These are phyloP conservation scores for Suillus hirtellus DNA, from an alignment of 768 basidiomycete genomes.

Conservation along the genomic window DNA sequence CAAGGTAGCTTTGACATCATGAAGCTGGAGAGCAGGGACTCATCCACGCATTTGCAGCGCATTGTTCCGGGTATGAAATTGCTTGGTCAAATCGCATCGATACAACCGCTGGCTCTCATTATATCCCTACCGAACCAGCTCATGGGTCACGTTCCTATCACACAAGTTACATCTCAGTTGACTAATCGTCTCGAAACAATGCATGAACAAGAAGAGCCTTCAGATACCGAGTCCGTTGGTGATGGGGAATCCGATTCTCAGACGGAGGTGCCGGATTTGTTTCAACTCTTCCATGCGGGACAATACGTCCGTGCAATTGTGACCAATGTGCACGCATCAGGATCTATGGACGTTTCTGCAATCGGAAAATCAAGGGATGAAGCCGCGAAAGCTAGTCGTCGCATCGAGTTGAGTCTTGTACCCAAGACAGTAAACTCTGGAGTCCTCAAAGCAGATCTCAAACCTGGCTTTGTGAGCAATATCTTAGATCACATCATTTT, in stretches of 20 bases:
- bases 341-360: constrained; percentile 57
- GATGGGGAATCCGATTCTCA: constrained; percentile 42
- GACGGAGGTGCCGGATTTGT: constrained; percentile 61
- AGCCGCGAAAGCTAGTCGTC: constrained; percentile 62
- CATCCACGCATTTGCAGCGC: constrained; percentile 47
- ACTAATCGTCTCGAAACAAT: constrained; percentile 69
- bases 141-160: constrained; percentile 91
- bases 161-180: constrained; percentile 80
- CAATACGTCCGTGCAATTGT: constrained; percentile 85
- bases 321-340: constrained; percentile 63
- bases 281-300: constrained; percentile 76
- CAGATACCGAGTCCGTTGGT: constrained; percentile 44
- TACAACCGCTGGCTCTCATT: constrained; percentile 87
- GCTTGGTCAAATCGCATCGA: constrained; percentile 80
- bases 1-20: constrained; percentile 54
- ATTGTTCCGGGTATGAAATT: constrained; percentile 83
- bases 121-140: constrained; percentile 96
- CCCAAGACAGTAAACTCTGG: constrained; percentile 85
- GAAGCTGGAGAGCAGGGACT: constrained; percentile 6
- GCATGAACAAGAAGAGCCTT: constrained; percentile 51
- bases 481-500: constrained; percentile 10
- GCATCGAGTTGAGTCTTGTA: constrained; percentile 81
- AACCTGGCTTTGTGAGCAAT: constrained; percentile 68
- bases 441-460: constrained; percentile 76
- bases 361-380: constrained; percentile 69